phyloP scores from a whole-genome alignment of 495 filamentous ascomycete species.

The Tetracladium setigerum region DNA sequence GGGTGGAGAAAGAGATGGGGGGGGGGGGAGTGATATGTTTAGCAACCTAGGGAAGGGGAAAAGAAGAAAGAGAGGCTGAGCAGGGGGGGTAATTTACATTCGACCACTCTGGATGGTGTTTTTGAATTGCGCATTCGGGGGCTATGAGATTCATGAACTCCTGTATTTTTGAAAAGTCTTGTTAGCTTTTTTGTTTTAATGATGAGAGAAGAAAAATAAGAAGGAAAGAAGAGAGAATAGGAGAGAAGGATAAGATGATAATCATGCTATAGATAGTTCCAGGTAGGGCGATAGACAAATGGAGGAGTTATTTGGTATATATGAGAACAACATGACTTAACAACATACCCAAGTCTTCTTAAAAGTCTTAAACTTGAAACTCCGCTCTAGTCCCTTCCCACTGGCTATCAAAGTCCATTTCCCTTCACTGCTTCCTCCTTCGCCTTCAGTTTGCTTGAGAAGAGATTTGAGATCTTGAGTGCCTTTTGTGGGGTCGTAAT shows the following conservation, averaged over 20 bases:
- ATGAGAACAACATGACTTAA: background rate
- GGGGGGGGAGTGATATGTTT: too few relatives aligned
- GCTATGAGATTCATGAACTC: slow-evolving; percentile 55
- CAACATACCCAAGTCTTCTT: slow-evolving; percentile 51
- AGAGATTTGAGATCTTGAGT: slow-evolving; percentile 7
- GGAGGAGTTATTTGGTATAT: background rate
- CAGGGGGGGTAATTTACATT: slow-evolving; percentile 36
- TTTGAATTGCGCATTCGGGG: slow-evolving; percentile 44
- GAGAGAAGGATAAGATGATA: too few relatives aligned
- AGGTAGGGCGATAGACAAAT: background rate
- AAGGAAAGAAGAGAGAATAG: background rate
- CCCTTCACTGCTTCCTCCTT: slow-evolving; percentile 22
- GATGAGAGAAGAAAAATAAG: too few relatives aligned
- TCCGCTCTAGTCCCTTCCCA: slow-evolving; percentile 46
- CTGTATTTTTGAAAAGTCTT: slow-evolving; percentile 21
- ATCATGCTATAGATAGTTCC: background rate
- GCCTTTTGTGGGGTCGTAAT: slow-evolving; percentile 9
- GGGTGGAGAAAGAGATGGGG: background rate
- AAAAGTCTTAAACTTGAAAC: slow-evolving; percentile 57
- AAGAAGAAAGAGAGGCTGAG: background rate
- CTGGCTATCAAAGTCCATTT: slow-evolving; percentile 43
- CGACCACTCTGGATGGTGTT: slow-evolving; percentile 58
- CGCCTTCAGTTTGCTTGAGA: background rate
- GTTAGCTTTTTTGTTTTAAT: background rate
- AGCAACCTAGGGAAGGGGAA: background rate